Evolutionary conservation across 1,284 basidiomycete genomes (phyloP).

Genomic region (Dichomitus squalens): DNA sequence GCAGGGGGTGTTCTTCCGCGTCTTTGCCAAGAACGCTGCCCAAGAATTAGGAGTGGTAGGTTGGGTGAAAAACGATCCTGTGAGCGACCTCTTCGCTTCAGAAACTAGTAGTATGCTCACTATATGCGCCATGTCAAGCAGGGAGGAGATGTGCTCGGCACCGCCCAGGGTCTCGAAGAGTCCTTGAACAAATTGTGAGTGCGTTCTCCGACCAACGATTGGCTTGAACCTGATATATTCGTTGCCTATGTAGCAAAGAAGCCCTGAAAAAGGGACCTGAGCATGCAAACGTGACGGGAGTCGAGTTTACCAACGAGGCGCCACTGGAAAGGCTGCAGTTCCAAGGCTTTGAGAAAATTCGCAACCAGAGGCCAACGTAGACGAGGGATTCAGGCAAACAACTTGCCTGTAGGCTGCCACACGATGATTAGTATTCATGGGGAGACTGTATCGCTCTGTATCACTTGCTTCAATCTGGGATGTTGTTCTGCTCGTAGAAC

Average conservation of each 20-base stretch:
- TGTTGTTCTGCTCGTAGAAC: too few relatives aligned
- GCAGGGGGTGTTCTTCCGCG: conserved; percentile 34
- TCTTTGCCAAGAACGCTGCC: conserved; percentile 27
- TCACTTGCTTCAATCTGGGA: too few relatives aligned
- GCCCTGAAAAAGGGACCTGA: conserved; percentile 26
- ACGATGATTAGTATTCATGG: too few relatives aligned
- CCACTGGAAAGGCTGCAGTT: conserved; percentile 26
- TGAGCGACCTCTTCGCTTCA: conserved; percentile 6
- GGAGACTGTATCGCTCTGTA: too few relatives aligned
- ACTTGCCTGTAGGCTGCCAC: too few relatives aligned
- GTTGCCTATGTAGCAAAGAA: conserved; percentile 23
- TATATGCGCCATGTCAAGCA: not conserved
- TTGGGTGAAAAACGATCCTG: conserved; percentile 34
- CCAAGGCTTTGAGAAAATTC: conserved; percentile 25
- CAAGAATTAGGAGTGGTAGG: conserved; percentile 32
- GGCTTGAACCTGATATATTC: not conserved
- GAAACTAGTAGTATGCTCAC: not conserved
- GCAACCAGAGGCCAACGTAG: conserved; percentile 4
- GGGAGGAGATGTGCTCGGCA: conserved; percentile 32
- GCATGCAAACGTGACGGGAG: conserved; percentile 24
- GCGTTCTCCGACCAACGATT: not conserved
- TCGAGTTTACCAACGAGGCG: conserved; percentile 28
- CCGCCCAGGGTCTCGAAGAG: conserved; percentile 29
- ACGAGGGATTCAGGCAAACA: not conserved
- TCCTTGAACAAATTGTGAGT: conserved; percentile 30